Base-by-base conservation (phyloP, 768 basidiomycete species). In the Gautieria morchelliformis region DNA sequence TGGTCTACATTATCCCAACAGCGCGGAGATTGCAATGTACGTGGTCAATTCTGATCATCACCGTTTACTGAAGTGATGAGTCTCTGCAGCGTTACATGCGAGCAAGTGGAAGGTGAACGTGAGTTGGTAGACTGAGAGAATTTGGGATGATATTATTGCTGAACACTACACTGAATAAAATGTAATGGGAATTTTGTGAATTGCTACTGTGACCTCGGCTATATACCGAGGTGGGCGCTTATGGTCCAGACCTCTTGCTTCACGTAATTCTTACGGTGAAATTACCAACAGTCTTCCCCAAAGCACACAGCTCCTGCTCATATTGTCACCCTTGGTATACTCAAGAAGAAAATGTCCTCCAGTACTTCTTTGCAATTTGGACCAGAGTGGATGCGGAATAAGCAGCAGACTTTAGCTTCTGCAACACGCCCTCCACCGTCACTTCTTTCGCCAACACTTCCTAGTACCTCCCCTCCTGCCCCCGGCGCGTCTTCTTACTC, bases 361-460 rank as follows among this genome's bases (percentile, higher is more conserved):
- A n/a, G n/a, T n/a, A 84, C 87, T 11, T 59, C 63, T 27, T 87
- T 92, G 82, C 89, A 91, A 69, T 92, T 92, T 76, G 89, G 88
- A 66, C 89, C 89, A 48, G 89, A 92, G 72, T 92, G 89, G 89
- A 91, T 92, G 89, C 83, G 89, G 65, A 79, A 83, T 63, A 90
- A 90, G 73, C 60, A 64, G 60, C 61, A 60, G 81, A 79, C 60
- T 80, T 81, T 58, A 70, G 77, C 47, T 30, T 57, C 56, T 22
- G 15, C 32, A 19, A 66, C 77, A 60, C 81, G 77, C 66, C 70
- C 75, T 44, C 83, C 80, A 51, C 77, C 86, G 15, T 78, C 87
- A 1, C 80, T 85, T 24, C 84, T 84, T 30, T 79, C 79, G 40
- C 67, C 70, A 58, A 58, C 66, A 39, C 33, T 41, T 17, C 45